phyloP scores from a whole-genome alignment of 1,284 basidiomycete species.

The Boletus semigastroideus region DNA sequence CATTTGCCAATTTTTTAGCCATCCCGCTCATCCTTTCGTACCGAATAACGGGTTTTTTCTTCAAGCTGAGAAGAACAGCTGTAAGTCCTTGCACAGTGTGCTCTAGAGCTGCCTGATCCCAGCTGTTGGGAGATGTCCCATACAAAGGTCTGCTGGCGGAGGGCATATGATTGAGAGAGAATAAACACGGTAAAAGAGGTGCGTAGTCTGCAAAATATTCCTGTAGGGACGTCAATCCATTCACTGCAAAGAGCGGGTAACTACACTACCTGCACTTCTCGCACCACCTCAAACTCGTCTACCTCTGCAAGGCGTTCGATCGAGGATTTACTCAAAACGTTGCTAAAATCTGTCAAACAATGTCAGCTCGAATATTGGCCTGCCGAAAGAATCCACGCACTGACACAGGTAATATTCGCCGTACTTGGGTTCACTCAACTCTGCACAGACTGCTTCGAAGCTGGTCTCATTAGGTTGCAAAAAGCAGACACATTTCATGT shows the following conservation, averaged over 20 bases:
- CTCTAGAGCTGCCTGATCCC: slow-evolving; percentile 77
- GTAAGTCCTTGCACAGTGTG: slow-evolving; percentile 81
- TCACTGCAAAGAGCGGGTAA: not conserved
- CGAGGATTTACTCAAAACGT: slow-evolving; percentile 83
- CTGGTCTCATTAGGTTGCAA: slow-evolving; percentile 81
- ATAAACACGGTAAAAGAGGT: slow-evolving; percentile 83
- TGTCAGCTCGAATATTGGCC: slow-evolving; percentile 15
- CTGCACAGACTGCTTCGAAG: slow-evolving; percentile 78
- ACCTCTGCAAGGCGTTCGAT: slow-evolving; percentile 94
- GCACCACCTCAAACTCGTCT: slow-evolving; percentile 95
- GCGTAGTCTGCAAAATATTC: slow-evolving; percentile 97
- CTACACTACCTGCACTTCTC: slow-evolving; percentile 83
- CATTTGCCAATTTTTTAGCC: slow-evolving; percentile 86
- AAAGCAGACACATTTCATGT: slow-evolving; percentile 97
- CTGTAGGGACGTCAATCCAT: slow-evolving; percentile 39
- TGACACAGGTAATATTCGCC: slow-evolving; percentile 97
- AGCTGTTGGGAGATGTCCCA: slow-evolving; percentile 61
- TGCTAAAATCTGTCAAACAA: slow-evolving; percentile 81
- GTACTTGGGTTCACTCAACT: slow-evolving; percentile 89
- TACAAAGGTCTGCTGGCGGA: slow-evolving; percentile 63
- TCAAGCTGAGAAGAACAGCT: slow-evolving; percentile 89
- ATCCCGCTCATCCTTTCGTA: slow-evolving; percentile 94
- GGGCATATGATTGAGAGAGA: slow-evolving; percentile 84
- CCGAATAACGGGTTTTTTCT: slow-evolving; percentile 92
- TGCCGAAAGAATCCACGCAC: slow-evolving; percentile 61